Evolutionary conservation across 768 basidiomycete genomes (phyloP).

Genomic region (Basidioascus undulatus): DNA sequence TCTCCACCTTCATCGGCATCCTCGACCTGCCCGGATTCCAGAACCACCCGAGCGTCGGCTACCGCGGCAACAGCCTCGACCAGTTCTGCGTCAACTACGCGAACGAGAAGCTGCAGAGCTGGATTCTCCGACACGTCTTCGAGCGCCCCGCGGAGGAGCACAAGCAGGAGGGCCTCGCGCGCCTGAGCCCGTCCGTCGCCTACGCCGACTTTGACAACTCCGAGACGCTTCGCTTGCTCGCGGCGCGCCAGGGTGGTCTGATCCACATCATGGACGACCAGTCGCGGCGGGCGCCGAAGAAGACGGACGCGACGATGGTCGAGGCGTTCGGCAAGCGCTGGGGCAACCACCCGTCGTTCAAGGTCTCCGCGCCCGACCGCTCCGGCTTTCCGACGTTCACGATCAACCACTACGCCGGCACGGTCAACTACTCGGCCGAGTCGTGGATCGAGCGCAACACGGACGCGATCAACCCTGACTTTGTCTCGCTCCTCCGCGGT

Average conservation of each 20-base stretch:
- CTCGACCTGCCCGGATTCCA: conserved; percentile 86
- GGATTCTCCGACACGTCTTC: conserved; percentile 54
- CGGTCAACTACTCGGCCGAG: conserved; percentile 77
- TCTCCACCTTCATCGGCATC: conserved; percentile 69
- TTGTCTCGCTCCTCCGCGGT: conserved; percentile 67
- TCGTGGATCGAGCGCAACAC: conserved; percentile 70
- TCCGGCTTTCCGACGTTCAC: conserved; percentile 69
- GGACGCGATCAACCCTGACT: conserved; percentile 76
- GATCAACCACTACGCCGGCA: conserved; percentile 70
- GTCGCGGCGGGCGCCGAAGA: conserved; percentile 58
- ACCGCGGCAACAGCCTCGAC: conserved; percentile 69
- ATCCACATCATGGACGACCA: conserved; percentile 98
- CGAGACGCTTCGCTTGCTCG: conserved; percentile 65
- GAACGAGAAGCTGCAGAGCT: conserved; percentile 70
- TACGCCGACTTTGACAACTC: conserved; percentile 72
- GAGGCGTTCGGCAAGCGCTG: conserved; percentile 84
- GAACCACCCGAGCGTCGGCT: conserved; percentile 24
- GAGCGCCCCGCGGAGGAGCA: conserved; percentile 66
- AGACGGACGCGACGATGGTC: conserved; percentile 82
- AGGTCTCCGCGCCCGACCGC: conserved; percentile 46
- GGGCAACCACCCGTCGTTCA: conserved; percentile 83
- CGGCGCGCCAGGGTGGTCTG: conserved; percentile 68
- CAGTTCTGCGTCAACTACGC: conserved; percentile 94
- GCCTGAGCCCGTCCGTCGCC: conserved; percentile 30
- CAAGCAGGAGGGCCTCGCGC: conserved; percentile 50